Percentiles rank a stretch among this genome's conserved stretches.
Evolutionary conservation across 2,329 filamentous ascomycete species (phyloP).

Genomic region (Paramyrothecium sp.): DNA sequence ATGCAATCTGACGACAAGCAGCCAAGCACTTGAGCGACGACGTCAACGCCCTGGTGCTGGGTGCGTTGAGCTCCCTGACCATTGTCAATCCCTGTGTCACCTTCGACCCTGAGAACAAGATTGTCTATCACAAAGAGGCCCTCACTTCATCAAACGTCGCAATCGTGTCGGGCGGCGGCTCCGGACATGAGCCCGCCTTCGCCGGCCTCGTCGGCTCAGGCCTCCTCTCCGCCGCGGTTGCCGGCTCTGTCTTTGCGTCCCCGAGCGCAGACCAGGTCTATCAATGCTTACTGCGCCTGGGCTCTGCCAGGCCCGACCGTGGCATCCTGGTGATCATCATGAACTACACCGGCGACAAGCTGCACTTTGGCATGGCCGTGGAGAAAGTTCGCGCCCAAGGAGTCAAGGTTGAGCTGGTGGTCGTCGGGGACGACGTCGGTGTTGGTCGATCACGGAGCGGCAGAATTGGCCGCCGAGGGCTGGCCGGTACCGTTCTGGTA

Average conservation of each 20-base stretch:
- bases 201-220: conserved; percentile 69
- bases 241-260: conserved; percentile 73
- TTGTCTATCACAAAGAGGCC: conserved; percentile 9
- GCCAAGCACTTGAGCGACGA: conserved; percentile 20
- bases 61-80: conserved; percentile 20
- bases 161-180: conserved; percentile 60
- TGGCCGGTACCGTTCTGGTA: conserved; percentile 8
- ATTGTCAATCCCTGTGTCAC: conserved; percentile 24
- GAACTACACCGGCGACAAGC: conserved; percentile 71
- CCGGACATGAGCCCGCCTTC: conserved; percentile 72
- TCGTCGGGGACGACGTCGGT: conserved; percentile 40
- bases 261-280: conserved; percentile 72
- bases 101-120: conserved; percentile 22
- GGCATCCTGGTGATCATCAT: conserved; percentile 72
- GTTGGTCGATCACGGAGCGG: conserved; percentile 6
- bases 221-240: conserved; percentile 66
- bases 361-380: conserved; percentile 74
- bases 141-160: conserved; percentile 5
- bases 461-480: conserved; percentile 7
- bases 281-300: conserved; percentile 60
- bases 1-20: neutral
- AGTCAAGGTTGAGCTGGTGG: conserved; percentile 65
- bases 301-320: conserved; percentile 45
- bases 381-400: conserved; percentile 66
- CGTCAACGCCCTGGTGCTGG: conserved; percentile 14